Evolutionary conservation across 1,284 basidiomycete genomes (phyloP).

Genomic region (Mycena citricolor): DNA sequence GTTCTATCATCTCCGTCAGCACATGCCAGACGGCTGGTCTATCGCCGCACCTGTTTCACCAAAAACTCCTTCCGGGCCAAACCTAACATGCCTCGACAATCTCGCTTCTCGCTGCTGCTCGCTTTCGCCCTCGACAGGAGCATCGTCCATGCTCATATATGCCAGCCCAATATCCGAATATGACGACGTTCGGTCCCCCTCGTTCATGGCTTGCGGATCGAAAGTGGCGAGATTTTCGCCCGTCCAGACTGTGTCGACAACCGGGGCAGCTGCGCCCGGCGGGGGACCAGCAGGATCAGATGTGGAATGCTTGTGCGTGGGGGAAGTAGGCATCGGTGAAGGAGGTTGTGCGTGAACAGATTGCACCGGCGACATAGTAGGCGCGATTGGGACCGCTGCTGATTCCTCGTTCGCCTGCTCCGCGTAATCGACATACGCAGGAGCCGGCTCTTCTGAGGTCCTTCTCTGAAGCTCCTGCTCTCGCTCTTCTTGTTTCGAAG

Average conservation of each 20-base stretch:
- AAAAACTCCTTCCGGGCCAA: conserved; percentile 37
- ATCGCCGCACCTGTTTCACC: conserved; percentile 34
- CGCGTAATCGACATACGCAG: conserved; percentile 21
- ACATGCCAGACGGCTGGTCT: too few species aligned
- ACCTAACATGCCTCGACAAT: conserved; percentile 37
- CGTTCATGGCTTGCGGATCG: too few species aligned
- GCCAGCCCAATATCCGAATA: conserved; percentile 38
- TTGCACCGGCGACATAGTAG: too few species aligned
- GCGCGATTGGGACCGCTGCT: too few species aligned
- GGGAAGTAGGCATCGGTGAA: too few species aligned
- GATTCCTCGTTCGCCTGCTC: too few species aligned
- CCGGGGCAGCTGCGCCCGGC: conserved; percentile 26
- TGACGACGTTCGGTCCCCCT: conserved; percentile 18
- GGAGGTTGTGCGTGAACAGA: too few species aligned
- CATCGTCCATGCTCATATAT: conserved; percentile 39
- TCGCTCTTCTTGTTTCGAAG: conserved; percentile 12
- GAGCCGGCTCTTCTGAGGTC: conserved; percentile 21
- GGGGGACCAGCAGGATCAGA: conserved; percentile 27
- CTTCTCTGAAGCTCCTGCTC: conserved; percentile 6
- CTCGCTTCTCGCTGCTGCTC: conserved; percentile 23
- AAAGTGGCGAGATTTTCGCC: background rate
- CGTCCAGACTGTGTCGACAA: conserved; percentile 18
- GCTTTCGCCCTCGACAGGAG: conserved; percentile 22
- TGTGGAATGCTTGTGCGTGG: too few species aligned
- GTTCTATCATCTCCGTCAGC: conserved; percentile 1